phyloP scores from a whole-genome alignment of 1,284 basidiomycete species.

The Fomitopsis schrenkii region DNA sequence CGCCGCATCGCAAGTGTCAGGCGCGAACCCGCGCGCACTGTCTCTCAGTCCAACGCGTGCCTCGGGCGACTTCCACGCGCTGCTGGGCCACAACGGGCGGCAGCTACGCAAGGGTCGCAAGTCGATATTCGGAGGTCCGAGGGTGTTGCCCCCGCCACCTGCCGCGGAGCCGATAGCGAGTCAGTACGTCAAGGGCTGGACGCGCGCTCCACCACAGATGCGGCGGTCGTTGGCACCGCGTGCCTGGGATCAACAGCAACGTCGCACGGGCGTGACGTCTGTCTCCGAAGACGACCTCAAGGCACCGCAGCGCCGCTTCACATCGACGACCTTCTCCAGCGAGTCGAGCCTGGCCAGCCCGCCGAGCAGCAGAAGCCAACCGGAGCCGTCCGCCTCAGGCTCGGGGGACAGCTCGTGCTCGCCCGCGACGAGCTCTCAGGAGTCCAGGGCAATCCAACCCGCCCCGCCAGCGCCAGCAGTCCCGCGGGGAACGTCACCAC shows the following conservation, averaged over 20 bases:
- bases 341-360: slow-evolving; percentile 33
- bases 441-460: slow-evolving; percentile 9
- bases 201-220: slow-evolving; percentile 37
- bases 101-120: slow-evolving; percentile 8
- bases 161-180: slow-evolving; percentile 49
- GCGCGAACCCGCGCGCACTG: neutral
- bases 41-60: slow-evolving; percentile 12
- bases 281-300: slow-evolving; percentile 36
- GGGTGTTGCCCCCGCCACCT: slow-evolving; percentile 40
- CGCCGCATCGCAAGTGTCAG: slow-evolving; percentile 8
- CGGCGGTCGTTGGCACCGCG: slow-evolving; percentile 11
- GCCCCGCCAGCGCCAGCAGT: slow-evolving; percentile 14
- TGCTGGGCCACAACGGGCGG: slow-evolving; percentile 3
- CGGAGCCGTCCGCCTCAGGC: slow-evolving; percentile 9
- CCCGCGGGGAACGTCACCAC: slow-evolving; percentile 39
- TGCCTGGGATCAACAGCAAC: neutral
- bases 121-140: slow-evolving; percentile 34
- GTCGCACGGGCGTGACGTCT: neutral
- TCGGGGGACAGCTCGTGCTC: slow-evolving; percentile 9
- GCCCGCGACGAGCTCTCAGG: slow-evolving; percentile 4
- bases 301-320: slow-evolving; percentile 34
- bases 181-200: slow-evolving; percentile 46
- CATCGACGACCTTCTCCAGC: slow-evolving; percentile 39
- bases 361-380: slow-evolving; percentile 35
- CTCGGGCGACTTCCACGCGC: slow-evolving; percentile 17